Evolutionary conservation across 2,329 filamentous ascomycete species (phyloP).

Genomic region (Claviceps pazoutovae): DNA sequence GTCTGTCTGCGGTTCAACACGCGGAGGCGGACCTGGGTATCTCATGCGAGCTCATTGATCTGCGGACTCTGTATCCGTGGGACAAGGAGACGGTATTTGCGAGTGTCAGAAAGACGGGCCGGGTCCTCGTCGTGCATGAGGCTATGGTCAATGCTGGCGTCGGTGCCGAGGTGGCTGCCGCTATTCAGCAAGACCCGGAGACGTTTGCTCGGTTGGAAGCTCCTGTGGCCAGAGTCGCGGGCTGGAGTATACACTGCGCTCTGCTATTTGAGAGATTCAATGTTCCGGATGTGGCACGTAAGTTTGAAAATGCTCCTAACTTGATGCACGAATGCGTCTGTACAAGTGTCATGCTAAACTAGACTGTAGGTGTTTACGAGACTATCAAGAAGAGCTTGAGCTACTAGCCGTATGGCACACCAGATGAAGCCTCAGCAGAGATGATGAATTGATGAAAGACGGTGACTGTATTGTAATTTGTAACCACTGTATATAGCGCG

Average conservation of each 20-base stretch:
- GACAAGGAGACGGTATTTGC: slow-evolving; percentile 66
- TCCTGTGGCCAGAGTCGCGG: slow-evolving; percentile 70
- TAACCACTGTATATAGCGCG: not conserved
- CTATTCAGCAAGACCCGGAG: slow-evolving; percentile 61
- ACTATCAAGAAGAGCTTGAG: slow-evolving; percentile 52
- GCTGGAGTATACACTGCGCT: slow-evolving; percentile 79
- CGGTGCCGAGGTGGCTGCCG: slow-evolving; percentile 77
- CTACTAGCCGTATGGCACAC: slow-evolving; percentile 30
- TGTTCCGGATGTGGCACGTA: slow-evolving; percentile 74
- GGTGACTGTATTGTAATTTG: slow-evolving; percentile 2
- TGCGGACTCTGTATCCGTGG: slow-evolving; percentile 85
- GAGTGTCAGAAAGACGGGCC: slow-evolving; percentile 76
- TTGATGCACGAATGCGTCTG: not conserved
- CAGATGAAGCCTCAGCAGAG: not conserved
- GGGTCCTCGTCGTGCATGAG: slow-evolving; percentile 82
- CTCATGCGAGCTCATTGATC: slow-evolving; percentile 71
- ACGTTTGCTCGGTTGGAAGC: slow-evolving; percentile 77
- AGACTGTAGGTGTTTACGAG: slow-evolving; percentile 51
- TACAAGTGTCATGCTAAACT: not conserved
- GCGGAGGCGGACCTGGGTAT: slow-evolving; percentile 63
- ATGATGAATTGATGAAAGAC: not conserved
- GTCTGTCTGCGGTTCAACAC: slow-evolving; percentile 59
- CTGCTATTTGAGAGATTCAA: slow-evolving; percentile 69
- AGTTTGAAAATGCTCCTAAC: slow-evolving; percentile 26
- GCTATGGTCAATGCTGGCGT: slow-evolving; percentile 83